Percentiles rank a stretch among this genome's conserved stretches.
phyloP scores from a whole-genome alignment of 192 early-diverging fungal species.

The Coemansia sp. region DNA sequence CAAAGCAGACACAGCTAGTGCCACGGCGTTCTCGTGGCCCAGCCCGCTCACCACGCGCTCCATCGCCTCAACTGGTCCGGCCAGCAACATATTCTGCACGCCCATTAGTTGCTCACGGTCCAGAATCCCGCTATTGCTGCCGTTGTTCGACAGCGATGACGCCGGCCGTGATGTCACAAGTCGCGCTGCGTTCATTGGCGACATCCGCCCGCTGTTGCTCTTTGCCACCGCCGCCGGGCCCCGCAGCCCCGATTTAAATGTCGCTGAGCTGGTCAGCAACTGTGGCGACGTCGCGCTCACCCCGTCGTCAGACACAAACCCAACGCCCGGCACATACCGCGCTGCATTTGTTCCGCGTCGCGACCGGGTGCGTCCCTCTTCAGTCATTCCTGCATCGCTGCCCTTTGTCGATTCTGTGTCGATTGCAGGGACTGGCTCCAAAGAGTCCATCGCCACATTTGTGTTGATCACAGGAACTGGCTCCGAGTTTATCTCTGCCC shows the following conservation, averaged over 20 bases:
- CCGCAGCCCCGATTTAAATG: constrained; percentile 10
- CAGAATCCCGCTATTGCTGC: constrained; percentile 8
- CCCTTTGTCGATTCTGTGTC: too few species aligned
- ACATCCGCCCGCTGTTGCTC: constrained; percentile 20
- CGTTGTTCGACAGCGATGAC: constrained; percentile 19
- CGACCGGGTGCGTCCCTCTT: constrained; percentile 14
- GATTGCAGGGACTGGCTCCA: too few species aligned
- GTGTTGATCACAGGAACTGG: too few species aligned
- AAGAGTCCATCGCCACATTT: too few species aligned
- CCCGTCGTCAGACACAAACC: constrained; percentile 49
- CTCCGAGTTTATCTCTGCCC: too few species aligned
- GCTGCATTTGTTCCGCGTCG: constrained; percentile 46
- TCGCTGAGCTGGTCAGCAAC: constrained; percentile 9
- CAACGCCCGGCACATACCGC: constrained; percentile 50
- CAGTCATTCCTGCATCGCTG: neutral
- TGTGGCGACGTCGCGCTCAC: constrained; percentile 45
- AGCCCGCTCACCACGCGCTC: constrained; percentile 23
- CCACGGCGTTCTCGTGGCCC: constrained; percentile 21
- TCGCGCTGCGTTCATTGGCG: constrained; percentile 37
- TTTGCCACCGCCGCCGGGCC: neutral
- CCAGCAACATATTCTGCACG: constrained; percentile 16
- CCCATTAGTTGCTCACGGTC: constrained; percentile 22
- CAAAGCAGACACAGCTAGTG: constrained; percentile 22
- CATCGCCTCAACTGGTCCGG: constrained; percentile 19
- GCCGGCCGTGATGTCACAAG: constrained; percentile 32